A percentile compares a stretch with the other conserved stretches of the same genome.
Conservation (phyloP, 306 rosid genomes). For the Dicorynia guianensis region DNA sequence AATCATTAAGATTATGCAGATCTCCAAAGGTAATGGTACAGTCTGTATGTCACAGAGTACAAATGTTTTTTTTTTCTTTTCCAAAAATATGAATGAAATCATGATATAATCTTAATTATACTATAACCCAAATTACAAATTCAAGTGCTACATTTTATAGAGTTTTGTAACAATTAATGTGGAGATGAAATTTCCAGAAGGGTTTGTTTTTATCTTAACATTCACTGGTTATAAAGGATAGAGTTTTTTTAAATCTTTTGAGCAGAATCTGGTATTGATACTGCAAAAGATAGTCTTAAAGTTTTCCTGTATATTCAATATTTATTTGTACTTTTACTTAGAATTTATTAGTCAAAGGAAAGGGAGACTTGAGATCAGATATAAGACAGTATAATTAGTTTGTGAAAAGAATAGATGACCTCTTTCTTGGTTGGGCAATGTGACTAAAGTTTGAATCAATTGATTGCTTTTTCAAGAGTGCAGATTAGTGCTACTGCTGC, state of each 20-base stretch:
- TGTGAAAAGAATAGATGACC: conserved; percentile 7
- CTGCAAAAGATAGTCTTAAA: conserved; percentile 10
- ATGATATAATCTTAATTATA: conserved; percentile 19
- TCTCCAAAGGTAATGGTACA: conserved; percentile 17
- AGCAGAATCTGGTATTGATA: conserved; percentile 17
- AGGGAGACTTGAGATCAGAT: conserved; percentile 11
- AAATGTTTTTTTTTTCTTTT: conserved; percentile 28
- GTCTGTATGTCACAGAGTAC: conserved; percentile 21
- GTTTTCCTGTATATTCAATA: conserved; percentile 15
- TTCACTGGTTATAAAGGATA: conserved; percentile 20
- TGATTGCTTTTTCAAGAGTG: conserved; percentile 13
- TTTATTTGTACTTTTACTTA: background rate
- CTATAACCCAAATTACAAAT: conserved; percentile 28
- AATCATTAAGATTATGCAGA: conserved; percentile 21
- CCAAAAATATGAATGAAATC: conserved; percentile 10
- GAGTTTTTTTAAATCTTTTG: conserved; percentile 16
- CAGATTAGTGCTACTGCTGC: conserved; percentile 28
- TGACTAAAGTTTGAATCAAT: conserved; percentile 26
- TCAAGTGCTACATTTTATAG: too few species aligned
- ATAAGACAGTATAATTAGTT: conserved; percentile 27
- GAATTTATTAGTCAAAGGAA: conserved; percentile 1
- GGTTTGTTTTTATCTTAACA: conserved; percentile 16
- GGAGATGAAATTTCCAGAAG: conserved; percentile 10
- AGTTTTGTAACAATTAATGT: conserved; percentile 23
- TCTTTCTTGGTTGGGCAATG: conserved; percentile 23